Conservation (phyloP, 495 filamentous ascomycete genomes). For the Penicillium odoratum region DNA sequence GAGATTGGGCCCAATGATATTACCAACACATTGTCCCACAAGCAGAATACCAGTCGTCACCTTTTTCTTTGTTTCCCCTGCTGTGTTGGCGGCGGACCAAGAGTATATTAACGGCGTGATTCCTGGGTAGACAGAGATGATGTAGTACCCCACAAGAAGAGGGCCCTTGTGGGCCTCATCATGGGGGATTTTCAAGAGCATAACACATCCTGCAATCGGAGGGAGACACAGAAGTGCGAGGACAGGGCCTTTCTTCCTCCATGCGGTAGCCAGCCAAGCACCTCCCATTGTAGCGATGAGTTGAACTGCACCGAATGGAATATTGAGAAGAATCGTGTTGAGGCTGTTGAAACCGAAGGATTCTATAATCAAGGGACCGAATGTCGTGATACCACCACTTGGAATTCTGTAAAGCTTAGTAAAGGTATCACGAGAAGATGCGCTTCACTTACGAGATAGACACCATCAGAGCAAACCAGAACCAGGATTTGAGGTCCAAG, state of each 20-base stretch:
- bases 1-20: constrained; percentile 60
- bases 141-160: constrained; percentile 59
- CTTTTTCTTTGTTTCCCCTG: constrained; percentile 64
- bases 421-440: neutral
- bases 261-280: constrained; percentile 52
- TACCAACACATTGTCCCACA: constrained; percentile 59
- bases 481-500: constrained; percentile 64
- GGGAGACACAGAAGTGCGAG: constrained; percentile 55
- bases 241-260: constrained; percentile 57
- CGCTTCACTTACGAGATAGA: constrained; percentile 39
- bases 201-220: constrained; percentile 56
- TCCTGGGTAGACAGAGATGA: constrained; percentile 58
- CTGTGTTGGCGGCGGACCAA: constrained; percentile 63
- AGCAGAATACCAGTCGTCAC: constrained; percentile 57
- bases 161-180: constrained; percentile 44
- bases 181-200: constrained; percentile 53
- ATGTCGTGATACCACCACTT: constrained; percentile 61
- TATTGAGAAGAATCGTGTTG: constrained; percentile 63
- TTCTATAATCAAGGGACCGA: constrained; percentile 63
- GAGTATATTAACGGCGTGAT: constrained; percentile 64
- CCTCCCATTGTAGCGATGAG: constrained; percentile 58
- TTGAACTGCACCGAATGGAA: constrained; percentile 63
- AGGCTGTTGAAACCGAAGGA: constrained; percentile 61
- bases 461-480: constrained; percentile 64
- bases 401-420: constrained; percentile 51